Percentiles rank a stretch among this genome's conserved stretches.
Conservation (phyloP, 352 stramenopile genomes). For the Detonula confervacea region DNA sequence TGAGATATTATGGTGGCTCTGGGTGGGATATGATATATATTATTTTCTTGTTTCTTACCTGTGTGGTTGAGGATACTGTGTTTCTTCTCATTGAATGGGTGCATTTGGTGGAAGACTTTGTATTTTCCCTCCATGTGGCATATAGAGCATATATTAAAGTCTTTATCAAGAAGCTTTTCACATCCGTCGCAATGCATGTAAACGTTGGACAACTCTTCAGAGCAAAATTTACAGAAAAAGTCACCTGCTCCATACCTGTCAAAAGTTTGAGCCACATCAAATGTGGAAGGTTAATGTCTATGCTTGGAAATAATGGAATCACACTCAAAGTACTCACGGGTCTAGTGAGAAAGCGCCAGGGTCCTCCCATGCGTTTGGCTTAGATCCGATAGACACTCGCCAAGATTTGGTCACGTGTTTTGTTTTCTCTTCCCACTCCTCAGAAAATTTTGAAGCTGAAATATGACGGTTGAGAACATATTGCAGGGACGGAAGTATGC, state of each 20-base stretch:
- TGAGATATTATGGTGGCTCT: too few relatives aligned
- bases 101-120: constrained; percentile 63
- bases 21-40: too few relatives aligned
- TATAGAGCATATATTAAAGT: constrained; percentile 83
- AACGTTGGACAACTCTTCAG: constrained; percentile 80
- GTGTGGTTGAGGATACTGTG: constrained; percentile 70
- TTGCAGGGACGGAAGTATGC: constrained; percentile 70
- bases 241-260: constrained; percentile 46
- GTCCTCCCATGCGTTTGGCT: constrained; percentile 56
- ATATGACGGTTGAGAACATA: constrained; percentile 64
- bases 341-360: constrained; percentile 56
- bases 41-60: too few relatives aligned
- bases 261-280: constrained; percentile 17
- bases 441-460: constrained; percentile 29
- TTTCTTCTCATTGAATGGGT: constrained; percentile 64
- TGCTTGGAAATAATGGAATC: too few relatives aligned
- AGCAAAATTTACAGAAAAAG: constrained; percentile 78
- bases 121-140: constrained; percentile 70
- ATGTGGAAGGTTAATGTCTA: too few relatives aligned
- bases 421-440: constrained; percentile 12
- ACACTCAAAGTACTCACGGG: constrained; percentile 68
- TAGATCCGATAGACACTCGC: constrained; percentile 38
- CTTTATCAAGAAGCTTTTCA: constrained; percentile 81
- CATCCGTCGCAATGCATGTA: constrained; percentile 87
- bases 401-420: constrained; percentile 16